phyloP scores from a whole-genome alignment of 2,329 filamentous ascomycete species.

The Microdochium trichocladiopsis region DNA sequence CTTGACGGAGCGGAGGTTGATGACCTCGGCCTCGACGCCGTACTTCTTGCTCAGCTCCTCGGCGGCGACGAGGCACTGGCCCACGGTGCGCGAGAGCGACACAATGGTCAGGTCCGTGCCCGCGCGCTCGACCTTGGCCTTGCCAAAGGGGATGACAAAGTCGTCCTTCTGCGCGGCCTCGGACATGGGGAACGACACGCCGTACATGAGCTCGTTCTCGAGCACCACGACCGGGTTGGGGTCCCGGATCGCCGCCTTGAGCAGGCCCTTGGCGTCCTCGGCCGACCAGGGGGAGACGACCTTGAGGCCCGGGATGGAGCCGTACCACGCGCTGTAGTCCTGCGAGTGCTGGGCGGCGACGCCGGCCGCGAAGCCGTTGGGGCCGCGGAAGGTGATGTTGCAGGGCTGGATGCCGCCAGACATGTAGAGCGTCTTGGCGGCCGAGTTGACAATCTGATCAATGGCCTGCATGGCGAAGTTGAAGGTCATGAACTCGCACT shows the following conservation, averaged over 20 bases:
- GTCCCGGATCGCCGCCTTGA: conserved; percentile 97
- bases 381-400: conserved; percentile 98
- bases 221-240: conserved; percentile 93
- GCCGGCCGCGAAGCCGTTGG: conserved; percentile 95
- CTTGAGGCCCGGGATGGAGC: conserved; percentile 94
- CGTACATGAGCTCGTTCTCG: conserved; percentile 89
- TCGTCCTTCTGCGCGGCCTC: conserved; percentile 93
- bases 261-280: conserved; percentile 94
- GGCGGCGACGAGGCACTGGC: conserved; percentile 81
- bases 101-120: conserved; percentile 97
- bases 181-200: conserved; percentile 93
- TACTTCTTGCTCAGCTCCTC: conserved; percentile 94
- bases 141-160: conserved; percentile 95
- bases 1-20: conserved; percentile 97
- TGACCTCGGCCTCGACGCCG: conserved; percentile 89
- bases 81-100: conserved; percentile 88
- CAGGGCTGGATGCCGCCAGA: conserved; percentile 98
- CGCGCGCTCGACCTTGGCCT: conserved; percentile 96
- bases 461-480: conserved; percentile 99
- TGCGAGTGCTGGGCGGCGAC: conserved; percentile 98
- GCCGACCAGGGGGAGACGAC: conserved; percentile 94
- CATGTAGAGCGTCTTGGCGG: conserved; percentile 99
- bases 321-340: conserved; percentile 98
- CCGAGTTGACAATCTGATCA: conserved; percentile 99
- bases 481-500: conserved; percentile 99